Percentiles rank a stretch among this genome's conserved stretches.
Conservation (phyloP, 768 basidiomycete species). For the Leccinum olivaceopallidum region DNA sequence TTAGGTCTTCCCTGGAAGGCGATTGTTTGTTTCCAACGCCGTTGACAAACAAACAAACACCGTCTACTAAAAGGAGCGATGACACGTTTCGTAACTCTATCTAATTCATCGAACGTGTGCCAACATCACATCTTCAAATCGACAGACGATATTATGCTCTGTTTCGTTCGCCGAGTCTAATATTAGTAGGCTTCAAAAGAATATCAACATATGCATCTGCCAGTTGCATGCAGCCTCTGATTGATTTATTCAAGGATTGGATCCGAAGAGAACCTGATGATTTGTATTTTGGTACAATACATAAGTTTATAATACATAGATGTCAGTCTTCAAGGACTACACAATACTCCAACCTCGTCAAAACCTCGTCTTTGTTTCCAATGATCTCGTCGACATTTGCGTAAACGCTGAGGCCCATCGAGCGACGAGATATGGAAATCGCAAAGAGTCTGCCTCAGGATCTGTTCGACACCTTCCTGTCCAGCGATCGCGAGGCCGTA, state of each 20-base stretch:
- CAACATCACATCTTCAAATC: too few relatives aligned
- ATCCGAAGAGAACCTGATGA: too few relatives aligned
- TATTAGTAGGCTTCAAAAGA: too few relatives aligned
- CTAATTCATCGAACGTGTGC: too few relatives aligned
- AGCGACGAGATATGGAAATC: constrained; percentile 57
- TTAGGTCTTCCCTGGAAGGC: constrained; percentile 24
- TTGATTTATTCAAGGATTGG: too few relatives aligned
- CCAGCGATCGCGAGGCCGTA: constrained; percentile 73
- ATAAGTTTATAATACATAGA: background rate
- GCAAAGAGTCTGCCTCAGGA: constrained; percentile 64
- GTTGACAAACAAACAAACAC: constrained; percentile 1
- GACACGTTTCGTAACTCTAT: too few relatives aligned
- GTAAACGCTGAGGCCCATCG: constrained; percentile 62
- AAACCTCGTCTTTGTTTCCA: constrained; percentile 44
- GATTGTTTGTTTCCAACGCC: constrained; percentile 21
- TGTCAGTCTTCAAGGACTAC: background rate
- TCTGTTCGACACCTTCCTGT: constrained; percentile 73
- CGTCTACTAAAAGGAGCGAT: background rate
- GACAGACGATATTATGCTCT: too few relatives aligned
- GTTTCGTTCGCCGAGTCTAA: too few relatives aligned
- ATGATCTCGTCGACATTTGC: constrained; percentile 57
- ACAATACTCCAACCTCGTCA: constrained; percentile 20
- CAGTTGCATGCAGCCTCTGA: too few relatives aligned
- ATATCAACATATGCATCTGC: background rate
- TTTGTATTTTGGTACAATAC: too few relatives aligned